A percentile compares a stretch with the other conserved stretches of the same genome.
Conservation (phyloP, 108 stramenopile genomes). For the Cylindrotheca fusiformis region DNA sequence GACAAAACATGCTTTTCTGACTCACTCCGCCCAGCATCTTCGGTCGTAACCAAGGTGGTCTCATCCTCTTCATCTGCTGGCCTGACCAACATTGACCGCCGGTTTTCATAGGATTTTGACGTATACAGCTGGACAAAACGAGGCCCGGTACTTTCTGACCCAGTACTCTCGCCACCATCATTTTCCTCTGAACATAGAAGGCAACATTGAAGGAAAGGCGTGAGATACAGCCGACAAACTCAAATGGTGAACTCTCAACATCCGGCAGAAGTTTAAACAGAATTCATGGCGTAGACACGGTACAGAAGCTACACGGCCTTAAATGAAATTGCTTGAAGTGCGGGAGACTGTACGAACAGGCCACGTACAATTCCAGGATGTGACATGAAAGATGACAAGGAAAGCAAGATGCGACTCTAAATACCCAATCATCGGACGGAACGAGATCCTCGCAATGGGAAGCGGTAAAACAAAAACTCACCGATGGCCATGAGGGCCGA, state of each 20-base stretch:
- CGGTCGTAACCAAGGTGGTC: slow-evolving; percentile 31
- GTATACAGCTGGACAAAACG: slow-evolving; percentile 93
- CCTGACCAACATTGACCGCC: slow-evolving; percentile 73
- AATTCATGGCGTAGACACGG: too few species aligned
- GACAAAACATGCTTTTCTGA: slow-evolving; percentile 72
- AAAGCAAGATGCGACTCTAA: slow-evolving; percentile 5
- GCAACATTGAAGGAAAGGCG: slow-evolving; percentile 4
- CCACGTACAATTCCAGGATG: neutral
- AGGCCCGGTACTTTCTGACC: slow-evolving; percentile 37
- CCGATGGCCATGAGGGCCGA: slow-evolving; percentile 72
- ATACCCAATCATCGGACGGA: slow-evolving; percentile 12
- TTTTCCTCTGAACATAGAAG: slow-evolving; percentile 28
- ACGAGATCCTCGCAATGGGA: neutral
- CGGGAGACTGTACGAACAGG: too few species aligned
- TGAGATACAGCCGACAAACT: too few species aligned
- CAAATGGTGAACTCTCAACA: too few species aligned
- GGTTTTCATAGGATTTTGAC: slow-evolving; percentile 83
- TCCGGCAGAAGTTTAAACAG: too few species aligned
- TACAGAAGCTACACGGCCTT: too few species aligned
- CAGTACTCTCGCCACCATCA: slow-evolving; percentile 3
- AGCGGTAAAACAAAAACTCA: slow-evolving; percentile 18
- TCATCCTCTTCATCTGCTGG: slow-evolving; percentile 58
- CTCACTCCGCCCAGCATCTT: slow-evolving; percentile 18
- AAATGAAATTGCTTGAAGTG: too few species aligned
- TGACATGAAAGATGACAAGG: neutral